Evolutionary conservation across 2,329 filamentous ascomycete species (phyloP), one percentile per base, ranked within the genome.

Genomic region (Ascochyta rabiei): DNA sequence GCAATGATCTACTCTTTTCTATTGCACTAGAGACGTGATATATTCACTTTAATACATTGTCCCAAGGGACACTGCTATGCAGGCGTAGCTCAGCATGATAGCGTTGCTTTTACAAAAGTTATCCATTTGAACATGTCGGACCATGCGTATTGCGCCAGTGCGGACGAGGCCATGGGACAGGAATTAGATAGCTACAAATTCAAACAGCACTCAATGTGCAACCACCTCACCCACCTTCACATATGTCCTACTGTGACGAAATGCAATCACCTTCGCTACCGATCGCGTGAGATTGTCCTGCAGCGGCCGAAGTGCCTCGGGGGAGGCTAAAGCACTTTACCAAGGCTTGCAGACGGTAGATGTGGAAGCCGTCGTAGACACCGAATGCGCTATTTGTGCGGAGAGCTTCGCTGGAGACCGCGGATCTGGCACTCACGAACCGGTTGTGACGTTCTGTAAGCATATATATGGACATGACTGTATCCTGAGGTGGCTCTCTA

Each of bases 121-220:
- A n/a, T 28, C 41, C 13, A 55, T 47, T 39, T 39, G 24, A 33
- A 41, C 23, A 24, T 39, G 21, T 18, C 16, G 49, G 28, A 49
- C 52, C 39, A 54, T 54, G 52, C 52, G 30, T 23, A 54, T 54
- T 40, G 52, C 52, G 52, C 52, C 52, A 54, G 52, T 54, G 52
- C 52, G 52, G 52, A 54, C 52, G 41, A 54, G 21, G 45, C 46
- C 52, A 55, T 50, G 42, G 47, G 23, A 33, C 24, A 33, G 30
- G 12, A 34, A 43, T 30, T 46, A 55, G 47, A 55, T 50, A 50
- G 46, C 26, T 30, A 50, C 35, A 39, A 49, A 30, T 34, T 21
- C 24, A 42, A 26, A 15, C 21, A 37, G 52, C 52, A 46, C 31
- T n/a, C 10, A 34, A 23, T 6, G 46, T 46, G 37, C 46, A 16